Evolutionary conservation across 805 yeast species (phyloP).

Genomic region (Wickerhamomyces bovis): DNA sequence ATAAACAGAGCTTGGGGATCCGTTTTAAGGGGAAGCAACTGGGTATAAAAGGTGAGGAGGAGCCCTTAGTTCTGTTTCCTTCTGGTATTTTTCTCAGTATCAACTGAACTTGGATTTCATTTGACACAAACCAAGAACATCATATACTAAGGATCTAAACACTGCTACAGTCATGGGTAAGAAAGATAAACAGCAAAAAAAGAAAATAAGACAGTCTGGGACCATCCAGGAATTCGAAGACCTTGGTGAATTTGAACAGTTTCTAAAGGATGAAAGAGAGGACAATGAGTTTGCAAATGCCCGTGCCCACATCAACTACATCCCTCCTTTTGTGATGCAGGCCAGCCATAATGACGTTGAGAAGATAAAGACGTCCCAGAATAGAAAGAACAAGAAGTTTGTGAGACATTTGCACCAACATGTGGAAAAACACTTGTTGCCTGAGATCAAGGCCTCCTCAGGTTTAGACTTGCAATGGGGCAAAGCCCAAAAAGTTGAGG

Average conservation of each 20-base stretch:
- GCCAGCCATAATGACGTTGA: conserved; percentile 66
- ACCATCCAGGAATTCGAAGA: conserved; percentile 47
- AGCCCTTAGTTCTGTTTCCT: not conserved
- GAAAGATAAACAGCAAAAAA: conserved; percentile 18
- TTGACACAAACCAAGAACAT: not conserved
- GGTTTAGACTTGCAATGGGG: conserved; percentile 50
- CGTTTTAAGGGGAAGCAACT: not conserved
- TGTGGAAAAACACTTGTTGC: conserved; percentile 60
- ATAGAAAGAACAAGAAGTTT: conserved; percentile 65
- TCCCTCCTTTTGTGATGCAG: conserved; percentile 68
- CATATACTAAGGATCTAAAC: not conserved
- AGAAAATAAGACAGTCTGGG: conserved; percentile 16
- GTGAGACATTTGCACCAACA: conserved; percentile 73
- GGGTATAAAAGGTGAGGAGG: not conserved
- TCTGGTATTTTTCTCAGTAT: not conserved
- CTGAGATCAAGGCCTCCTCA: conserved; percentile 57
- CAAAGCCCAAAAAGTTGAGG: conserved; percentile 40
- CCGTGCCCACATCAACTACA: conserved; percentile 59
- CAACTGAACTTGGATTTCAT: not conserved
- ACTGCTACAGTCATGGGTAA: conserved; percentile 10
- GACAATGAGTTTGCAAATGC: conserved; percentile 68
- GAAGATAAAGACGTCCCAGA: conserved; percentile 64
- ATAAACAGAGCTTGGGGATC: not conserved
- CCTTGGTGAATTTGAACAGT: conserved; percentile 54
- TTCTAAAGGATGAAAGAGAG: conserved; percentile 65